Evolutionary conservation across 805 yeast genomes (phyloP), one percentile per base, ranked within the genome.

Genomic region (Ogataea dorogensis): DNA sequence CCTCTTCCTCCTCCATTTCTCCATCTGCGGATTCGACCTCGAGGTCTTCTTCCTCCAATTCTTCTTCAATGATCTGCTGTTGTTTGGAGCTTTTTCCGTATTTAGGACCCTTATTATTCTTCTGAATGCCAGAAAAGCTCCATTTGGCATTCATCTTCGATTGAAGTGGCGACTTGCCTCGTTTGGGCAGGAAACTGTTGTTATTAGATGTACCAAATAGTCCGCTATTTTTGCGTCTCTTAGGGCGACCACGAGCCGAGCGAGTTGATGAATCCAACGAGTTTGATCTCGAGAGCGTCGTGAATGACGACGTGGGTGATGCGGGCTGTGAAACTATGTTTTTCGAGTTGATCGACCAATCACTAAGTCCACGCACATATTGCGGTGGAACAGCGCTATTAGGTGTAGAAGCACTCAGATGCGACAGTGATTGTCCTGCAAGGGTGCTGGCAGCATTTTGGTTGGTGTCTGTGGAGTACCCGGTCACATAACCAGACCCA

Each of bases 401-500:
- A 6, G 42, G 34, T 10, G 44, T 22, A 6, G 42, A 28, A 10
- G 27, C 13, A 17, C 17, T 18, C 19, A 17, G 24, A 22, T 22
- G 36, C 13, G 28, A 17, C 17, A 17, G 4, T 13, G 27, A 17
- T 17, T 29, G 35, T 5, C 35, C 36, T 20, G 17, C 30, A 4
- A 19, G 29, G 16, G 40, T 38, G 14, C 44, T 51, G 6, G 31
- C 12, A 6, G 17, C 27, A 11, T 33, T 33, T 3, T 4, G 15
- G 24, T 27, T 27, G 5, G 37, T 28, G 27, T 63, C 67, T 0
- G 67, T 60, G 2, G 67, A 62, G 37, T 60, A 61, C 4, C 65
- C 61, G 1, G 67, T 59, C 18, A 53, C 51, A 40, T 61, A 59
- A 0, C 62, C 66, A 2, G 68, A 61, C 0, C 64, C 66, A 34